phyloP scores from a whole-genome alignment of 2,329 filamentous ascomycete species.

The Fusarium sp. region DNA sequence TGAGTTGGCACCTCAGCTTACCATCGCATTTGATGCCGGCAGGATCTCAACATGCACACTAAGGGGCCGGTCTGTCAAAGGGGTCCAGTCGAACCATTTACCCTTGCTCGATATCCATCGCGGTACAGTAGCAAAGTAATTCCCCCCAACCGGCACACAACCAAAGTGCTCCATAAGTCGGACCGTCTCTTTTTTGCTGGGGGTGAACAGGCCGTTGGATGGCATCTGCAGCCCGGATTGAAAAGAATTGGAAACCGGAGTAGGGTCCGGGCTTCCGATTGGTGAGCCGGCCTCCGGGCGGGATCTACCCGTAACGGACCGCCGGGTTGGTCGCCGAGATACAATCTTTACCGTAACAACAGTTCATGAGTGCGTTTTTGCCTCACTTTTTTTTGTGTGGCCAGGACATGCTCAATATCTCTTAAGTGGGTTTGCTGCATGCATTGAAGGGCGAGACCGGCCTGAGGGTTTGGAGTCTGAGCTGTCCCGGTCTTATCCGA shows the following conservation, averaged over 20 bases:
- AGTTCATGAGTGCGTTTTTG: conserved; percentile 2
- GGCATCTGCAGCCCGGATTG: conserved; percentile 16
- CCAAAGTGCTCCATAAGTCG: conserved; percentile 26
- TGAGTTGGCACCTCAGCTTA: conserved; percentile 28
- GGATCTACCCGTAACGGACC: conserved; percentile 43
- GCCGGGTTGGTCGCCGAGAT: conserved; percentile 33
- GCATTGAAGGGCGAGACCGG: conserved; percentile 8
- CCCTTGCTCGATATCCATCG: conserved; percentile 29
- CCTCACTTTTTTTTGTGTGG: conserved; percentile 12
- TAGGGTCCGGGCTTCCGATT: conserved; percentile 31
- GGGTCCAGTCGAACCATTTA: conserved; percentile 5
- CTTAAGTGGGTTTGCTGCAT: conserved; percentile 17
- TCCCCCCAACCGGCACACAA: not conserved
- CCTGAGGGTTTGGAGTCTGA: conserved; percentile 7
- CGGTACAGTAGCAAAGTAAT: conserved; percentile 14
- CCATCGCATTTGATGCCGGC: conserved; percentile 13
- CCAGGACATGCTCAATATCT: conserved; percentile 13
- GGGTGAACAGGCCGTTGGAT: conserved; percentile 28
- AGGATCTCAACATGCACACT: not conserved
- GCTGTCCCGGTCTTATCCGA: conserved; percentile 19
- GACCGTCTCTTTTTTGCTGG: conserved; percentile 31
- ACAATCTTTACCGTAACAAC: conserved; percentile 8
- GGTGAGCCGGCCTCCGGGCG: conserved; percentile 13
- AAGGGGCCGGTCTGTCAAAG: conserved; percentile 12
- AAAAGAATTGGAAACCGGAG: conserved; percentile 26